phyloP scores from a whole-genome alignment of 768 basidiomycete genomes.

The Leccinum disarticulatum region DNA sequence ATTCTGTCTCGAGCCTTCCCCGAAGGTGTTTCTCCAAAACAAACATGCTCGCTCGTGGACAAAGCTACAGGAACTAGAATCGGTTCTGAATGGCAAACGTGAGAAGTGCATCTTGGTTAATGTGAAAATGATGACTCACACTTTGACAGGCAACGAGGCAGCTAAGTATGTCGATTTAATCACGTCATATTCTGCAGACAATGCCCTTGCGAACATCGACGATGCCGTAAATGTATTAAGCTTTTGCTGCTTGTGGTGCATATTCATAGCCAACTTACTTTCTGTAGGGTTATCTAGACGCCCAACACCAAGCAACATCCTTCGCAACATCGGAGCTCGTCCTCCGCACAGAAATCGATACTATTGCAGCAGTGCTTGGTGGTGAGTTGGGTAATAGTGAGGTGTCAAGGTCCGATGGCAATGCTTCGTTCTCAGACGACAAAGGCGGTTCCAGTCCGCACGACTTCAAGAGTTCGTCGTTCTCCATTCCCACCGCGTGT shows the following conservation, averaged over 20 bases:
- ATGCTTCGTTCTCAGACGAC: conserved; percentile 51
- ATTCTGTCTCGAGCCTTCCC: conserved; percentile 67
- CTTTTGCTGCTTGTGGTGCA: not conserved
- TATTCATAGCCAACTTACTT: conserved; percentile 3
- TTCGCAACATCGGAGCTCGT: conserved; percentile 56
- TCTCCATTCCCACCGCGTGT: conserved; percentile 82
- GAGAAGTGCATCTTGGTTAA: conserved; percentile 23
- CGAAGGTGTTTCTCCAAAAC: conserved; percentile 82
- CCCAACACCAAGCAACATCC: conserved; percentile 55
- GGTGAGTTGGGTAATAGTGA: conserved; percentile 41
- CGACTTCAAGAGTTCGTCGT: conserved; percentile 80
- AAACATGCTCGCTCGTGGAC: conserved; percentile 57
- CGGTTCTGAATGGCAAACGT: conserved; percentile 64
- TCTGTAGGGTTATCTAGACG: conserved; percentile 60
- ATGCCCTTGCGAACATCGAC: conserved; percentile 57
- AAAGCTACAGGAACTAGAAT: conserved; percentile 64
- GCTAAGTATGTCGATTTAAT: conserved; percentile 50
- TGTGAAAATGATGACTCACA: conserved; percentile 8
- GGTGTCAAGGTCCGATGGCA: conserved; percentile 8
- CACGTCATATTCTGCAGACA: conserved; percentile 42
- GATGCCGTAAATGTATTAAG: conserved; percentile 24
- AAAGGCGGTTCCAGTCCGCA: conserved; percentile 71
- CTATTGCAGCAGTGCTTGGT: conserved; percentile 59
- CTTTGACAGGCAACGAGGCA: conserved; percentile 49
- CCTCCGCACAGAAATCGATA: conserved; percentile 63